Percentiles rank a stretch among this genome's conserved stretches.
Conservation (phyloP, 2,329 filamentous ascomycete genomes). For the Aspergillus sp. region DNA sequence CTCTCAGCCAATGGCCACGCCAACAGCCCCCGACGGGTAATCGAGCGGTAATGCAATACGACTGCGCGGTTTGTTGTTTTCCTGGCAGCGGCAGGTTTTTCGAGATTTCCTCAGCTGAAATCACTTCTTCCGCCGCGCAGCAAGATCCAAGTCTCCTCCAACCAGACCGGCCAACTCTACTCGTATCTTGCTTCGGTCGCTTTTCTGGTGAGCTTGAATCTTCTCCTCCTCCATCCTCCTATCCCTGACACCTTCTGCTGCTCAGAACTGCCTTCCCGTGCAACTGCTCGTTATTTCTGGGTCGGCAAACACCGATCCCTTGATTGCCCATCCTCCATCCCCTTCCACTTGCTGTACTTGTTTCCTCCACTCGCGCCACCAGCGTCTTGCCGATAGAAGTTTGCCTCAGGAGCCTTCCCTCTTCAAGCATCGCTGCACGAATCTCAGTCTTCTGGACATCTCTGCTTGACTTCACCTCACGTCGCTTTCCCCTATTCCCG, state of each 20-base stretch:
- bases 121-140: background rate
- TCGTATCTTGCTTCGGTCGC: constrained; percentile 5
- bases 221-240: background rate
- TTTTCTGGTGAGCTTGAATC: constrained; percentile 6
- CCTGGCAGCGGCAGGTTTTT: constrained; percentile 2
- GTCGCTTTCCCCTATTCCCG: background rate
- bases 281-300: background rate
- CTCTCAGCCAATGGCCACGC: background rate
- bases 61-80: constrained; percentile 1
- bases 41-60: background rate
- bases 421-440: background rate
- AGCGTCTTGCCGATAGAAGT: constrained; percentile 15
- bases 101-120: constrained; percentile 4
- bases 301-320: constrained; percentile 11
- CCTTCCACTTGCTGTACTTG: constrained; percentile 9
- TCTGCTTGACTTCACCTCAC: constrained; percentile 5
- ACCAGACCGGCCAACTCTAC: background rate
- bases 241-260: background rate
- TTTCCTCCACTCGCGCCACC: constrained; percentile 11
- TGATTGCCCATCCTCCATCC: constrained; percentile 8
- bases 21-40: background rate
- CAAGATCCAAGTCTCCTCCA: background rate
- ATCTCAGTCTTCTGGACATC: background rate
- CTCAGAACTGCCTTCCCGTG: background rate
- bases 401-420: constrained; percentile 6